Percentiles rank a stretch among this genome's conserved stretches.
These are phyloP conservation scores for Trametes cingulata DNA, from an alignment of 768 basidiomycete genomes.

Conservation along the genomic window DNA sequence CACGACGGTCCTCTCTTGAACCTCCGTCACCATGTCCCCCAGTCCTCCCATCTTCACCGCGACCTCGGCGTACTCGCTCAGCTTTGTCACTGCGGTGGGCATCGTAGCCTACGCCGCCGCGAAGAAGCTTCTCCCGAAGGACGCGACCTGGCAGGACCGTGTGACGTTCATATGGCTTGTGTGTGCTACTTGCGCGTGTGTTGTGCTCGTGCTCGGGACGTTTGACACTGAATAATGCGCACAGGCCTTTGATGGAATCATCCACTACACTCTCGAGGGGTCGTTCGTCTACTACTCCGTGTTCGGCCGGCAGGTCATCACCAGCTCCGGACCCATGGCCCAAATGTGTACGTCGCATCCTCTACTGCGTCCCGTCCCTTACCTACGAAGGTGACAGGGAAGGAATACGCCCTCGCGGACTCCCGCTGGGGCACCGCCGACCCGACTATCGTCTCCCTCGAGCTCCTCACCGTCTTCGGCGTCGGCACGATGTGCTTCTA, in stretches of 20 bases:
- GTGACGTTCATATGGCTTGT: slow-evolving; percentile 82
- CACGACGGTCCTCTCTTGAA: too few relatives aligned
- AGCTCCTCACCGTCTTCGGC: slow-evolving; percentile 79
- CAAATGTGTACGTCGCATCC: slow-evolving; percentile 60
- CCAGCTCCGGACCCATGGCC: slow-evolving; percentile 67
- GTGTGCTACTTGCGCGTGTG: slow-evolving; percentile 25
- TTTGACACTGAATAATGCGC: neutral
- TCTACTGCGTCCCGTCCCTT: neutral
- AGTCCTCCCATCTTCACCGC: slow-evolving; percentile 47
- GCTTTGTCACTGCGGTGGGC: slow-evolving; percentile 54
- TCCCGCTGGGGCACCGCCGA: slow-evolving; percentile 81
- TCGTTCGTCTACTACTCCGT: slow-evolving; percentile 77
- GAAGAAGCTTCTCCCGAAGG: slow-evolving; percentile 60
- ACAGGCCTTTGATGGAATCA: slow-evolving; percentile 78
- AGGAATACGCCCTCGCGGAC: slow-evolving; percentile 79
- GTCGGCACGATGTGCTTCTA: slow-evolving; percentile 76
- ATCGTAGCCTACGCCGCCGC: slow-evolving; percentile 54
- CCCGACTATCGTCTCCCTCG: slow-evolving; percentile 78
- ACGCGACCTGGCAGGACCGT: slow-evolving; percentile 62
- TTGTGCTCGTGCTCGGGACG: neutral
- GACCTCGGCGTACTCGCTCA: slow-evolving; percentile 66
- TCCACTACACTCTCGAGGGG: slow-evolving; percentile 79
- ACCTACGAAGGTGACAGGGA: slow-evolving; percentile 48
- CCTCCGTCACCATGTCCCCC: slow-evolving; percentile 16
- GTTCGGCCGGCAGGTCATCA: slow-evolving; percentile 72